Base-by-base conservation (phyloP, 805 yeast species). In the Pichia kluyveri region DNA sequence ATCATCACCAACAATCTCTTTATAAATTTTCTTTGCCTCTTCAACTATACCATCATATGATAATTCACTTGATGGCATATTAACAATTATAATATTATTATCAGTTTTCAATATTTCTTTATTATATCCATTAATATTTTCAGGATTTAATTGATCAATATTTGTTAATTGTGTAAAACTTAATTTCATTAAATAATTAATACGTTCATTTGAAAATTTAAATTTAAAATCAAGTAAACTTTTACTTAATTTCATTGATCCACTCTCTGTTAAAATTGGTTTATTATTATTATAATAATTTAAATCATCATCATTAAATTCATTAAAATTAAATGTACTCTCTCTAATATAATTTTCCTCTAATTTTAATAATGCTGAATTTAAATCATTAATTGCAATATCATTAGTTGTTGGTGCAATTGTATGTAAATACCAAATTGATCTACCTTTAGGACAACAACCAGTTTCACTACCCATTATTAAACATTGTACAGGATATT, bases 31-130 rank as follows among this genome's bases (percentile, higher is more conserved):
- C 60, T 80, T 84, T 8, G 90, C 88, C 51, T 88, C 93, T 2
- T 90, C 80, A 18, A 91, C 78, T 5, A 86, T 77, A 31, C 96
- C 98, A 62, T 91, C 97, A 63, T 89, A 91, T 38, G 96, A 83
- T 31, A 93, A 75, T 60, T 91, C 98, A 8, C 85, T 72, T 1
- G 90, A 81, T 26, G 95, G 95, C 79, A 85, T 78, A 44, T 66
- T 62, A 0, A 80, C 70, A 56, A 73, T 76, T 8, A 77, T 56
- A 6, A 76, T 66, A 4, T 72, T 77, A 46, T 70, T 62, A 53
- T 77, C 17, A 6, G 46, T 47, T 15, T 34, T 41, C n/a, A 14
- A 17, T 15, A 40, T 38, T 9, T 75, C 70, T 18, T 67, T 69
- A 32, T 42, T 43, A 40, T 36, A 43, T 8, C 39, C 42, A 18